Evolutionary conservation across 2,329 filamentous ascomycete genomes (phyloP).

Genomic region (Davidsoniella australis): DNA sequence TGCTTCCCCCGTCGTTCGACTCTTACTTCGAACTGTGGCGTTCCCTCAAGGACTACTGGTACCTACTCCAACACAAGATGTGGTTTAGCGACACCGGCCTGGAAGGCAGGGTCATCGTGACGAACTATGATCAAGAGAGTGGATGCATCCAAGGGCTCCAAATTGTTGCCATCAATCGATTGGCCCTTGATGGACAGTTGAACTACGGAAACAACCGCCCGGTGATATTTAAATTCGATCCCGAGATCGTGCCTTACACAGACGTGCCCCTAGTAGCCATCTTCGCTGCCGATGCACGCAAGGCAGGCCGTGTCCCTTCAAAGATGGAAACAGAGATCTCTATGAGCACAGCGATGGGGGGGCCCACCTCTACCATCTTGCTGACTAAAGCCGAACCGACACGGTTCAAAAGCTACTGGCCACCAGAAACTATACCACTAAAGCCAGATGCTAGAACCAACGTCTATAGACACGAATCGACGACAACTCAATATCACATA

Average conservation of each 20-base stretch:
- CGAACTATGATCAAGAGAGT: constrained; percentile 55
- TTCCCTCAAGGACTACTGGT: constrained; percentile 43
- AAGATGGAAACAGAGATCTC: constrained; percentile 30
- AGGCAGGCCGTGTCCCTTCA: background rate
- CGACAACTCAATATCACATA: too few relatives aligned
- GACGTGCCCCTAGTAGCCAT: constrained; percentile 48
- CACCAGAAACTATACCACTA: too few relatives aligned
- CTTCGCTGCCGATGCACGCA: constrained; percentile 26
- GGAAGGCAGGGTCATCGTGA: constrained; percentile 57
- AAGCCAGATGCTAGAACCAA: too few relatives aligned
- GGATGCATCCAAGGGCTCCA: constrained; percentile 70
- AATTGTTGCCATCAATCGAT: constrained; percentile 44
- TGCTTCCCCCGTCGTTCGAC: constrained; percentile 20
- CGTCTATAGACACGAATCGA: too few relatives aligned
- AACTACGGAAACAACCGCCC: constrained; percentile 19
- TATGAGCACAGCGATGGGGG: constrained; percentile 23
- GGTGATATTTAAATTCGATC: constrained; percentile 48
- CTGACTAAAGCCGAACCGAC: too few relatives aligned
- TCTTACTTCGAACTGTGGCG: constrained; percentile 4
- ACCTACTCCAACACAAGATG: constrained; percentile 59
- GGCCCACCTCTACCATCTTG: too few relatives aligned
- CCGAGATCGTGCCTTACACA: constrained; percentile 51
- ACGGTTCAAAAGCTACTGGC: too few relatives aligned
- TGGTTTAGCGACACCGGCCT: constrained; percentile 70
- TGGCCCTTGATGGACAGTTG: constrained; percentile 41